Percentiles rank a stretch among this genome's conserved stretches.
Conservation (phyloP, 2,329 filamentous ascomycete genomes). For the Aschersonia sp. region DNA sequence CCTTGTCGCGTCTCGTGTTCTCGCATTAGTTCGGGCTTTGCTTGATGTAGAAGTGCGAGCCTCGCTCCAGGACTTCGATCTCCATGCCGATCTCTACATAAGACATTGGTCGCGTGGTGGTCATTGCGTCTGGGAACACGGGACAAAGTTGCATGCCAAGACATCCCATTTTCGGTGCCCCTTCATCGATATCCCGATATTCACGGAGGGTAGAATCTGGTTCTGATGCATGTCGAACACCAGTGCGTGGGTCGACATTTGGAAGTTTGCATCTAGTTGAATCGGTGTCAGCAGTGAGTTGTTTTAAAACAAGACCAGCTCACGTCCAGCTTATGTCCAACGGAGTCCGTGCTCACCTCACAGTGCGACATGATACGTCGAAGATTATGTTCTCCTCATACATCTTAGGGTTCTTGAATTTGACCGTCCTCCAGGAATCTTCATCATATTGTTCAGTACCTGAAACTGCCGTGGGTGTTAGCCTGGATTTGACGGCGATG, state of each 20-base stretch:
- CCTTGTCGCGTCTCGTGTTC: no score
- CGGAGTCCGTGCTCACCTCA: slow-evolving; percentile 28
- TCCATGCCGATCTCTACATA: slow-evolving; percentile 42
- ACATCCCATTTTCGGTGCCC: slow-evolving; percentile 40
- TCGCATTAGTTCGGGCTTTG: slow-evolving; percentile 4
- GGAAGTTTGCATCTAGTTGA: slow-evolving; percentile 48
- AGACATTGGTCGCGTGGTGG: slow-evolving; percentile 19
- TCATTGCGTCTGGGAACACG: slow-evolving; percentile 22
- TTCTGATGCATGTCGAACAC: slow-evolving; percentile 37
- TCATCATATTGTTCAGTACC: slow-evolving; percentile 52
- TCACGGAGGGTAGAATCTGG: slow-evolving; percentile 44
- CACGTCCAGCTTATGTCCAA: slow-evolving; percentile 40
- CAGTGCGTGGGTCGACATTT: slow-evolving; percentile 51
- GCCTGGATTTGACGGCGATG: no score
- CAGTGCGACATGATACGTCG: slow-evolving; percentile 49
- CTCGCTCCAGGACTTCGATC: slow-evolving; percentile 32
- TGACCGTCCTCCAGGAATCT: slow-evolving; percentile 52
- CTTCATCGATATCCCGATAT: slow-evolving; percentile 45
- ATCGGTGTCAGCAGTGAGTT: background rate
- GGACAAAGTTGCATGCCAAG: slow-evolving; percentile 55
- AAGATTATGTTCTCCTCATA: slow-evolving; percentile 18
- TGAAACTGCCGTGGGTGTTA: slow-evolving; percentile 28
- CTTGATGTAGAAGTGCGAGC: slow-evolving; percentile 26
- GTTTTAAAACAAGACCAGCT: background rate
- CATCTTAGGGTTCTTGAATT: slow-evolving; percentile 28